Evolutionary conservation across 2,329 filamentous ascomycete genomes (phyloP), one percentile per base, ranked within the genome.

Genomic region (Geoglossum cookeanum): DNA sequence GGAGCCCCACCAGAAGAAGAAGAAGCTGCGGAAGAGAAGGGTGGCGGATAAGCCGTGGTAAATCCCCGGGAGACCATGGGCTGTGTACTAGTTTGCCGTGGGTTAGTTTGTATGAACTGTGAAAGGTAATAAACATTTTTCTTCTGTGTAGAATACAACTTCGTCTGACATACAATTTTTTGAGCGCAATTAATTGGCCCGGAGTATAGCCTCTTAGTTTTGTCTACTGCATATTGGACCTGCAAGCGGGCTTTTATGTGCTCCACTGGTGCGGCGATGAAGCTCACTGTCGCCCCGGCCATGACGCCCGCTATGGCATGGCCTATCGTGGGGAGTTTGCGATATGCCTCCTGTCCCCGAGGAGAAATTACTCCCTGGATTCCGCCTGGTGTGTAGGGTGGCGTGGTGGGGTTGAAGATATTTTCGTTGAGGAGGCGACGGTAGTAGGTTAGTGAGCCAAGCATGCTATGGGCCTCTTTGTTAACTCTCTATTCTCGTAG

Each of bases 1-100:
- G 59, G 82, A 85, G n/a, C 83, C 83, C 92, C 92, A 98, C 90
- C 90, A 97, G 74, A 84, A 92, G 77, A 95, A 96, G 76, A 98
- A 98, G 72, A 91, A 94, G 13, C 82, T 81, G 17, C 92, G 80
- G 73, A 97, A 97, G 53, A 97, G 70, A 54, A 97, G 74, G 0
- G 92, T 97, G 1, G 92, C 87, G 42, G 71, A 74, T 11, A 98
- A 77, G 0, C 92, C 92, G 67, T 88, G 89, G 69, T 91, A 98
- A 6, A 98, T 69, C 39, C 91, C 92, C 27, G 70, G 67, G 2
- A 96, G 64, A 51, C 92, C 91, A 68, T 97, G 88, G 55, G 68
- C 65, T 30, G 68, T 67, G 54, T 75, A 65, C 48, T 51, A 13
- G 22, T 22, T 22, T 22, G 22, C 22, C 17, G 30, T 1, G 17